These are phyloP conservation scores for Acanthamoeba culbertsoni DNA, from an alignment of 208 protist genomes.

Conservation along the genomic window DNA sequence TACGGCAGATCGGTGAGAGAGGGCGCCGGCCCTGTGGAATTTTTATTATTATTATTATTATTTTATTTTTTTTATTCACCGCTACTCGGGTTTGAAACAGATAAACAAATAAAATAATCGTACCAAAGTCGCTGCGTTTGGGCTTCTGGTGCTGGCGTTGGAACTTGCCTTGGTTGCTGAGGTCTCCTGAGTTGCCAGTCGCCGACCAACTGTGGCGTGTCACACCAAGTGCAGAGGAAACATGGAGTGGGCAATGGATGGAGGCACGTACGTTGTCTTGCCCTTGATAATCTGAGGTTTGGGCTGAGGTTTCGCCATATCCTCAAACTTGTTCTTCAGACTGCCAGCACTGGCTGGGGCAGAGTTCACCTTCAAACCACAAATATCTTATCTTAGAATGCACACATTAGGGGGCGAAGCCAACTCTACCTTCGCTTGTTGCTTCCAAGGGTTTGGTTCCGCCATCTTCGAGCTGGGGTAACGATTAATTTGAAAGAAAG, in stretches of 20 bases:
- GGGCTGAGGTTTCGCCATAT: neutral
- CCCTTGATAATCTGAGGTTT: conserved; percentile 46
- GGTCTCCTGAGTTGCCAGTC: conserved; percentile 1
- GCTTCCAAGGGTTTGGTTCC: neutral
- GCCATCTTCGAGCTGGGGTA: neutral
- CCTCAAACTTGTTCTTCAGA: conserved; percentile 58
- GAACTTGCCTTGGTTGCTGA: conserved; percentile 52
- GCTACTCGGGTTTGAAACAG: neutral
- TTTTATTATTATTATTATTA: neutral
- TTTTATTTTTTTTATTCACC: neutral
- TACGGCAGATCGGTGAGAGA: neutral
- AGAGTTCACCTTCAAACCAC: neutral
- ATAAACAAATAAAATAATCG: neutral
- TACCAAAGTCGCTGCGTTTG: conserved; percentile 43
- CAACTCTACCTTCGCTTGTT: neutral
- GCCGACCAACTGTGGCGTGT: neutral
- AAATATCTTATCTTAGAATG: neutral
- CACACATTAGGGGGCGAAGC: neutral
- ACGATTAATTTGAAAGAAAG: neutral
- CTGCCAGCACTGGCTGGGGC: neutral
- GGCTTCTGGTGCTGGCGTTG: conserved; percentile 38
- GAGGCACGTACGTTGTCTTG: conserved; percentile 46
- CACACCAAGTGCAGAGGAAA: neutral
- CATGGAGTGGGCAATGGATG: neutral
- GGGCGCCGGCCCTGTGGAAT: conserved; percentile 20